Evolutionary conservation across 1,284 basidiomycete genomes (phyloP).

Genomic region (Moniliella sp.): DNA sequence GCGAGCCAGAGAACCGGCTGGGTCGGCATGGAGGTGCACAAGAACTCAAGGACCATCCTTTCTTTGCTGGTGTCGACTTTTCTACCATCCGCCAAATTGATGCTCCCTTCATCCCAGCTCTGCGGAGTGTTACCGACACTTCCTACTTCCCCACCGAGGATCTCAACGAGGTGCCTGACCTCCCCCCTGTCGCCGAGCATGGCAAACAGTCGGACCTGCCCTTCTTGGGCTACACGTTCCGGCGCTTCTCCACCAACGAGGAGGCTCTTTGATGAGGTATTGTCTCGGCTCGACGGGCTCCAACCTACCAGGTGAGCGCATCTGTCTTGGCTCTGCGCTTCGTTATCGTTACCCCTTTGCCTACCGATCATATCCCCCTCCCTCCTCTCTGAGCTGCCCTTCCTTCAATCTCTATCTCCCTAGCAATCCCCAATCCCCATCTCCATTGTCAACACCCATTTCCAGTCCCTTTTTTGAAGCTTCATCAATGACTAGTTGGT

Average conservation of each 20-base stretch:
- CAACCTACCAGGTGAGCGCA: too few species aligned
- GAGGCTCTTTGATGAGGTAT: too few species aligned
- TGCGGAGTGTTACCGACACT: conserved; percentile 64
- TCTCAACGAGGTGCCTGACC: conserved; percentile 56
- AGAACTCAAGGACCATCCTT: conserved; percentile 77
- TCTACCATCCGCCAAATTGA: conserved; percentile 68
- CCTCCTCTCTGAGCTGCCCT: too few species aligned
- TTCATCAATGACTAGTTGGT: too few species aligned
- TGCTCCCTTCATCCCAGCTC: conserved; percentile 80
- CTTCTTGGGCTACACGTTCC: conserved; percentile 30
- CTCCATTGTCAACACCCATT: too few species aligned
- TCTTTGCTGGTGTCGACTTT: conserved; percentile 94
- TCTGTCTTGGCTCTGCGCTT: too few species aligned
- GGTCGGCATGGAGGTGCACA: conserved; percentile 48
- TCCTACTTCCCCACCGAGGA: conserved; percentile 95
- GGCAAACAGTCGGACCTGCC: conserved; percentile 24
- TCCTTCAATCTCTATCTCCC: too few species aligned
- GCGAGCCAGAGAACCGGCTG: conserved; percentile 77
- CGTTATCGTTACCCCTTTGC: too few species aligned
- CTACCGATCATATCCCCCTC: too few species aligned
- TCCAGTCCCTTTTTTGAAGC: too few species aligned
- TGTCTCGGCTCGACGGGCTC: too few species aligned
- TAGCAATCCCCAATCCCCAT: too few species aligned
- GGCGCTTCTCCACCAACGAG: conserved; percentile 27
- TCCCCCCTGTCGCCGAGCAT: conserved; percentile 12